These are phyloP conservation scores for Miscanthus sacchariflorus DNA, from an alignment of 202 grass and related monocot species.

Conservation along the genomic window DNA sequence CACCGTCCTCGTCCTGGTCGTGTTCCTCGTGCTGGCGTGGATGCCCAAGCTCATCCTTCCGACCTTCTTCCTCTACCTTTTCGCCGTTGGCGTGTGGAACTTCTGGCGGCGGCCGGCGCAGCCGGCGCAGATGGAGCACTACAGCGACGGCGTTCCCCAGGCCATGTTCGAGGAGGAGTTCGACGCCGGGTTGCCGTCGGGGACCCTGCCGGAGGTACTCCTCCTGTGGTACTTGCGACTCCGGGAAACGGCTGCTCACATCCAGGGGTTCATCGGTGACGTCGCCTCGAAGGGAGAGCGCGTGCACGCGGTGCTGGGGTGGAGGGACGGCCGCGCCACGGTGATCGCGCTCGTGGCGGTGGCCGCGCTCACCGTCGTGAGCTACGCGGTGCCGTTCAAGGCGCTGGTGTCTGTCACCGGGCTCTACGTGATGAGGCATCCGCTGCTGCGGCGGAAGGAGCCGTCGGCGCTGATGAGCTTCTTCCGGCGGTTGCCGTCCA, in stretches of 20 bases:
- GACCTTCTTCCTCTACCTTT: constrained; percentile 46
- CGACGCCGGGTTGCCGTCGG: constrained; percentile 31
- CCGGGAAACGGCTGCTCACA: background rate
- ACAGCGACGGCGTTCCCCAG: background rate
- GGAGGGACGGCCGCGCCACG: constrained; percentile 50
- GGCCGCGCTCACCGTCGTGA: constrained; percentile 1
- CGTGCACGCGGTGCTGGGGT: constrained; percentile 30
- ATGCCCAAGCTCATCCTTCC: background rate
- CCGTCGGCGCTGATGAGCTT: constrained; percentile 9
- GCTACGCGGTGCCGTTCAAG: constrained; percentile 14
- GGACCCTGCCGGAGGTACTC: constrained; percentile 1
- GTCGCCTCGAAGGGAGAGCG: constrained; percentile 39
- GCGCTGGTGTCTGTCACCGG: background rate
- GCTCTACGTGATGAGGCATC: background rate
- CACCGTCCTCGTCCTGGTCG: background rate
- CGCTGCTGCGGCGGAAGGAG: background rate
- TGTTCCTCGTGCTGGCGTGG: constrained; percentile 16
- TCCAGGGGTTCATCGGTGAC: background rate
- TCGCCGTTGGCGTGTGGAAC: constrained; percentile 38
- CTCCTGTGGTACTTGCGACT: constrained; percentile 28
- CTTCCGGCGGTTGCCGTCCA: constrained; percentile 24
- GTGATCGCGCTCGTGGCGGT: background rate
- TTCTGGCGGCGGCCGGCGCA: background rate
- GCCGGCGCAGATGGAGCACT: constrained; percentile 15
- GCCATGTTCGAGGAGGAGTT: constrained; percentile 48